Percentiles rank a stretch among this genome's conserved stretches.
Conservation (phyloP, 1,284 basidiomycete species). For the Cutaneotrichosporon sp. region DNA sequence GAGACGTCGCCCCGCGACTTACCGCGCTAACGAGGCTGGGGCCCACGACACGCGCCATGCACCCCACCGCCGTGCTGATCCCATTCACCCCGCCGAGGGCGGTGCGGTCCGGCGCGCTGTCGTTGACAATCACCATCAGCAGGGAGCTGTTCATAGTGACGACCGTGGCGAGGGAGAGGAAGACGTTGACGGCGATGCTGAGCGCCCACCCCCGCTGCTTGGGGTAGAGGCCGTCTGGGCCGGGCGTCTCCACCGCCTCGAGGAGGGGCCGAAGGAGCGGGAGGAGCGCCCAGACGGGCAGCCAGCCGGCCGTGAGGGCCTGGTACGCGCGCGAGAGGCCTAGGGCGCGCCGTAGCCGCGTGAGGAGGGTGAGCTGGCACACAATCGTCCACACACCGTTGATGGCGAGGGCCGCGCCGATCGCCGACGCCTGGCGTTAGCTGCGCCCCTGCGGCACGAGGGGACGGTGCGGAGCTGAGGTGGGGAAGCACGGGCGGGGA, state of each 20-base stretch:
- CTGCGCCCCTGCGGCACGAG: too few relatives aligned
- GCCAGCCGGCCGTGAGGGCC: slow-evolving; percentile 41
- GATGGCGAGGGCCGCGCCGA: slow-evolving; percentile 46
- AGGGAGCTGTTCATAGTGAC: slow-evolving; percentile 37
- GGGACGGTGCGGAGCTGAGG: too few relatives aligned
- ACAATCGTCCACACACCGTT: slow-evolving; percentile 50
- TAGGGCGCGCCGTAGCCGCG: slow-evolving; percentile 38
- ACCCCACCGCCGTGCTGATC: slow-evolving; percentile 44
- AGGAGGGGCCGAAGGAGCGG: slow-evolving; percentile 41
- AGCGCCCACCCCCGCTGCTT: slow-evolving; percentile 35
- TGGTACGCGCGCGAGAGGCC: slow-evolving; percentile 43
- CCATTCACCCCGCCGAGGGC: slow-evolving; percentile 51
- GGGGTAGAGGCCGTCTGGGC: slow-evolving; percentile 23
- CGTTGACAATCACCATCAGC: slow-evolving; percentile 49
- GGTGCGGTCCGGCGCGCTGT: slow-evolving; percentile 41
- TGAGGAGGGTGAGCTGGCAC: slow-evolving; percentile 47
- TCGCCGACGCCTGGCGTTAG: slow-evolving; percentile 36
- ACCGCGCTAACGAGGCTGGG: slow-evolving; percentile 44
- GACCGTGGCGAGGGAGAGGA: slow-evolving; percentile 40
- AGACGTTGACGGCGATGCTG: slow-evolving; percentile 38
- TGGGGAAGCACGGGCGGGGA: too few relatives aligned
- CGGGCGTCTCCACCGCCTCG: slow-evolving; percentile 31
- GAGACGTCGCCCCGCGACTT: slow-evolving; percentile 14
- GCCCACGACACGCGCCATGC: slow-evolving; percentile 47
- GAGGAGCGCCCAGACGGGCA: slow-evolving; percentile 41